phyloP scores from a whole-genome alignment of 768 basidiomycete genomes.

The Mycena belliarum region DNA sequence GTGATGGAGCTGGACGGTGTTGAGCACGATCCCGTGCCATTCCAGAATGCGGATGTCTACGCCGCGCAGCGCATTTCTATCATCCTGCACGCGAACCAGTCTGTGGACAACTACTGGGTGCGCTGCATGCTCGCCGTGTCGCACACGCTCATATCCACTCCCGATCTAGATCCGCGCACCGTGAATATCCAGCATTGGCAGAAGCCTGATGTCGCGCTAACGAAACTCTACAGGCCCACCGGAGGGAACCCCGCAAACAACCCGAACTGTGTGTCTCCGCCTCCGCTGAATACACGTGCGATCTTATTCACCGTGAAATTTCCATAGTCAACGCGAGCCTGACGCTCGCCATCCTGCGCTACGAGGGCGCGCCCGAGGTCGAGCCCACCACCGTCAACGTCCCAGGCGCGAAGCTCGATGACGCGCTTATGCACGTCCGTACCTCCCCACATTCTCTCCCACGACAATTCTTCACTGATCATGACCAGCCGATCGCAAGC shows the following conservation, averaged over 20 bases:
- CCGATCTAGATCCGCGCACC: constrained; percentile 31
- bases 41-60: constrained; percentile 45
- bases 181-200: too few relatives aligned
- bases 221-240: constrained; percentile 17
- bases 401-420: constrained; percentile 26
- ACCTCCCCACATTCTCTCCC: neutral
- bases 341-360: constrained; percentile 39
- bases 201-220: too few relatives aligned
- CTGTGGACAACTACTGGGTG: constrained; percentile 45
- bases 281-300: too few relatives aligned
- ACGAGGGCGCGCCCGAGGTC: constrained; percentile 33
- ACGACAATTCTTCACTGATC: neutral
- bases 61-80: constrained; percentile 40
- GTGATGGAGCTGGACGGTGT: constrained; percentile 44
- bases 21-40: constrained; percentile 38
- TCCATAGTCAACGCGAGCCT: constrained; percentile 30
- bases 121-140: neutral
- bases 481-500: constrained; percentile 15
- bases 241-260: constrained; percentile 28
- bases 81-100: constrained; percentile 43
- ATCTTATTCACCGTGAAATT: too few relatives aligned
- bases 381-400: constrained; percentile 33
- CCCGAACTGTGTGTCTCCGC: constrained; percentile 25
- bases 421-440: constrained; percentile 33
- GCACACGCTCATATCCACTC: neutral